Percentiles rank a stretch among this genome's conserved stretches.
phyloP scores from a whole-genome alignment of 208 protist species.

The Crithidia sp. region DNA sequence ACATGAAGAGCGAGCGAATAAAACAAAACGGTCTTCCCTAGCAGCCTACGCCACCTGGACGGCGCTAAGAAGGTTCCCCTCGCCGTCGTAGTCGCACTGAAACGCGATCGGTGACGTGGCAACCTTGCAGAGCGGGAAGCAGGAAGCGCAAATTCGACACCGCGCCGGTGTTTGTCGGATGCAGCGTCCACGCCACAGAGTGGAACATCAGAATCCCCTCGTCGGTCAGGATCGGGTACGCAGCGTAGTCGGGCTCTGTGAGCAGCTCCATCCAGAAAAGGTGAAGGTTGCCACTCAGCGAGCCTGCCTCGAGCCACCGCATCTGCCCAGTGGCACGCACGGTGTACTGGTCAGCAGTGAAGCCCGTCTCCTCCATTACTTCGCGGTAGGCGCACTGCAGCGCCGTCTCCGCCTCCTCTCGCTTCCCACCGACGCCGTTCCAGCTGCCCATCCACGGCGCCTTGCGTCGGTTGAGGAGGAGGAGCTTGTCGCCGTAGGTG shows the following conservation, averaged over 20 bases:
- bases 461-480: conserved; percentile 14
- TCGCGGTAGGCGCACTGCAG: conserved; percentile 6
- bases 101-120: neutral
- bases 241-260: neutral
- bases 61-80: neutral
- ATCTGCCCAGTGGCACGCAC: conserved; percentile 8
- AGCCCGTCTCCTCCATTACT: conserved; percentile 9
- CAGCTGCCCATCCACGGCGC: conserved; percentile 9
- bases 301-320: neutral
- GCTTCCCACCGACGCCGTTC: conserved; percentile 17
- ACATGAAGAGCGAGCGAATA: too few species aligned
- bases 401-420: neutral
- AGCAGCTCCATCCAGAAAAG: conserved; percentile 10
- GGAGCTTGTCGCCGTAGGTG: conserved; percentile 1
- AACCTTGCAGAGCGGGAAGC: neutral
- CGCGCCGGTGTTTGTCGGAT: neutral
- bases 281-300: neutral
- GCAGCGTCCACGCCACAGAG: neutral
- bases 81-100: conserved; percentile 6
- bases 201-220: conserved; percentile 8
- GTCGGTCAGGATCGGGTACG: neutral
- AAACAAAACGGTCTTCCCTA: neutral
- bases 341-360: neutral
- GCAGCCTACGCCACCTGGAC: neutral
- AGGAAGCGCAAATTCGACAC: conserved; percentile 2